phyloP scores from a whole-genome alignment of 2,329 filamentous ascomycete species.

The Trichoderma hamatum region DNA sequence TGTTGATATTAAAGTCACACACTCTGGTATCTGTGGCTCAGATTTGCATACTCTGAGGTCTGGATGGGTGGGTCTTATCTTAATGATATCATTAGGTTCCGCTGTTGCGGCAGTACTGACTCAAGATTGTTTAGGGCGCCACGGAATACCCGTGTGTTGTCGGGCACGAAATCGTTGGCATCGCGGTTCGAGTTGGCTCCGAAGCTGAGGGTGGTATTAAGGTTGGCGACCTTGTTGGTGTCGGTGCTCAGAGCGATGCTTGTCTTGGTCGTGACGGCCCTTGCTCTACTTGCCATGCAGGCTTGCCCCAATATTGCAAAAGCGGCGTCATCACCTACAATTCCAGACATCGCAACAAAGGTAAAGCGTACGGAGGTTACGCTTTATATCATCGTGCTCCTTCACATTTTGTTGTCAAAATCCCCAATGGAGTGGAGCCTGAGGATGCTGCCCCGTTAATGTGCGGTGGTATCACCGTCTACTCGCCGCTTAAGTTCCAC shows the following conservation, averaged over 20 bases:
- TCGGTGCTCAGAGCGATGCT: constrained; percentile 62
- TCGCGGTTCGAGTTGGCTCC: constrained; percentile 56
- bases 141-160: constrained; percentile 53
- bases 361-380: constrained; percentile 54
- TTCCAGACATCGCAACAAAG: constrained; percentile 37
- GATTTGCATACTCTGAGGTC: constrained; percentile 62
- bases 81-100: neutral
- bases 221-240: constrained; percentile 65
- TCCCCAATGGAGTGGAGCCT: constrained; percentile 47
- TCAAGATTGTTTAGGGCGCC: constrained; percentile 25
- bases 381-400: constrained; percentile 41
- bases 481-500: constrained; percentile 62
- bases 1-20: constrained; percentile 65
- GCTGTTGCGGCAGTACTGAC: neutral
- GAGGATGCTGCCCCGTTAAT: constrained; percentile 64
- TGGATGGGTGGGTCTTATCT: constrained; percentile 48
- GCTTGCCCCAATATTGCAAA: constrained; percentile 48
- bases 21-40: constrained; percentile 68
- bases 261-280: constrained; percentile 50
- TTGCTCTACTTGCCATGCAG: constrained; percentile 47
- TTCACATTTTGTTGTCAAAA: constrained; percentile 53
- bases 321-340: constrained; percentile 57
- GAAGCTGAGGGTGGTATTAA: constrained; percentile 52
- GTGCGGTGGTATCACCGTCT: constrained; percentile 72
- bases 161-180: constrained; percentile 69